Conservation (phyloP, 352 stramenopile genomes). For the Pythium folliculosum region DNA sequence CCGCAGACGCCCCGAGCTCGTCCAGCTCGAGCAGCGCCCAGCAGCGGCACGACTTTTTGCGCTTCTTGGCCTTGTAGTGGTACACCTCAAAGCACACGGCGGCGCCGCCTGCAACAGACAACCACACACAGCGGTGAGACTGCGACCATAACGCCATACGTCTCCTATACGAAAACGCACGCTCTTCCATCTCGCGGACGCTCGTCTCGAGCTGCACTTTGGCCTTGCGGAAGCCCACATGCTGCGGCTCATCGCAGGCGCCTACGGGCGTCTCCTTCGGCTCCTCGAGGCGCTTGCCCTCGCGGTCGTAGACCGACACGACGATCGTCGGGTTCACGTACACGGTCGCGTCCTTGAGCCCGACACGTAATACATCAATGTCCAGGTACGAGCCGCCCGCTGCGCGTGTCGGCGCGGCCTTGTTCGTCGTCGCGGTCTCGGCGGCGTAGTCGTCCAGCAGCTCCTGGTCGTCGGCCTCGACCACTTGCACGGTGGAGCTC, state of each 20-base stretch:
- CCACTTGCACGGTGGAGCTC: constrained; percentile 22
- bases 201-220: constrained; percentile 50
- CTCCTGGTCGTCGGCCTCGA: constrained; percentile 24
- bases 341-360: constrained; percentile 59
- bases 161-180: constrained; percentile 36
- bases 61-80: constrained; percentile 79
- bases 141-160: too few species aligned
- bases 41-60: constrained; percentile 76
- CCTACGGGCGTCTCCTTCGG: constrained; percentile 51
- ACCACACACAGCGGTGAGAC: neutral
- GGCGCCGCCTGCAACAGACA: constrained; percentile 36
- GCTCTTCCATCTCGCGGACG: constrained; percentile 49
- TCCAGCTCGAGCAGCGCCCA: constrained; percentile 76
- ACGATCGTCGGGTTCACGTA: constrained; percentile 71
- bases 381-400: constrained; percentile 49
- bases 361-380: constrained; percentile 54
- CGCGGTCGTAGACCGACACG: constrained; percentile 62
- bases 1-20: constrained; percentile 31
- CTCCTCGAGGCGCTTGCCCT: constrained; percentile 55
- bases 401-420: constrained; percentile 3
- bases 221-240: constrained; percentile 50
- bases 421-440: neutral
- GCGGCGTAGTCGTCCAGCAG: constrained; percentile 25
- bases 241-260: constrained; percentile 36
- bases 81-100: constrained; percentile 74